Base-by-base conservation (phyloP, 225 moss, liverwort and hornwort genomes). In the Asterella californica region DNA sequence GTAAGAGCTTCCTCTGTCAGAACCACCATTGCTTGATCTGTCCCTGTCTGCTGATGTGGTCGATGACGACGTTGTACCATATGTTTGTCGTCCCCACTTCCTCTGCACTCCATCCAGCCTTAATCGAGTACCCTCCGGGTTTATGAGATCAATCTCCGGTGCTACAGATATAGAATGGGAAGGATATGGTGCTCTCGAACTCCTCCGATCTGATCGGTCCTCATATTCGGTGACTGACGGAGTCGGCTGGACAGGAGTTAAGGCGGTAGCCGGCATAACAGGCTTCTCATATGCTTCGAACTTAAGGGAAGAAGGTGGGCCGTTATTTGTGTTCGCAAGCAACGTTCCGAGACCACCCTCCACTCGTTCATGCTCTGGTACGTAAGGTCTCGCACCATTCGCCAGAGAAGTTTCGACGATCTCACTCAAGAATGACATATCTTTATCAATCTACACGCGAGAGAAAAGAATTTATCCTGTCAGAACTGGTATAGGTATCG, bases 271-370 rank as follows among this genome's bases (percentile, higher is more conserved):
- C 65, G 78, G 89, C 36, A 83, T 54, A 9, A 75, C 88, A 48
- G 94, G 93, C 14, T 81, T 86, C 83, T 94, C 96, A 77, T 97
- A 94, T 64, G 96, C 96, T 79, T 94, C 94, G 84, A 93, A 97
- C 69, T 90, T 91, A n/a, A 97, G 77, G 10, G 90, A 88, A 68
- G 84, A 63, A 63, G 87, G 78, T 61, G 89, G 79, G 74, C 84
- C 91, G 76, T 83, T 87, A 63, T 89, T 84, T 38, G 72, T 34
- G 50, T 76, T 71, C 60, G 72, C 78, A 21, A 88, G 86, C 34
- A 91, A 86, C 34, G 94, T 86, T 76, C 80, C 86, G 74, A 93
- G 76, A 57, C 92, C 92, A 84, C 82, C 87, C 74, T 85, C 87
- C 18, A 91, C 72, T 29, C 94, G 91, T 77, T 92, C 91, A 68